Evolutionary conservation across 257 asterid genomes (phyloP).

Genomic region (Linaria vulgaris): DNA sequence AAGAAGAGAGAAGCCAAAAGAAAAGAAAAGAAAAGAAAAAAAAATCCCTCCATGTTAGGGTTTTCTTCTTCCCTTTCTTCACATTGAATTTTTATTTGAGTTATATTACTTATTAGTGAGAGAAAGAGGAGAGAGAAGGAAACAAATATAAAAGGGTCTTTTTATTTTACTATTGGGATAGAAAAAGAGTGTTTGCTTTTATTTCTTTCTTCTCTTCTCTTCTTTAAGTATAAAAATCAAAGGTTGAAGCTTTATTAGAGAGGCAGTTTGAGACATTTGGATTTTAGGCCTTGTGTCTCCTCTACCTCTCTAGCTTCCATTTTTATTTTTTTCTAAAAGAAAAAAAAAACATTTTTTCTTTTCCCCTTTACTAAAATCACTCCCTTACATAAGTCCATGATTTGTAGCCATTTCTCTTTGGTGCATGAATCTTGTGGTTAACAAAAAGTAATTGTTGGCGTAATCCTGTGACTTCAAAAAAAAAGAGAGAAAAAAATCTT

Average conservation of each 20-base stretch:
- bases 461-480: conserved; percentile 20
- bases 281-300: conserved; percentile 81
- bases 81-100: conserved; percentile 10
- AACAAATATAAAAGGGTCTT: conserved; percentile 21
- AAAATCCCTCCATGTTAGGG: conserved; percentile 32
- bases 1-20: conserved; percentile 32
- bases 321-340: background rate
- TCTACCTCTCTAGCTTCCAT: conserved; percentile 60
- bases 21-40: background rate
- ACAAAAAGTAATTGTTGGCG: conserved; percentile 1
- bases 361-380: background rate
- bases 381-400: conserved; percentile 24
- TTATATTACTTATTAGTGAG: background rate
- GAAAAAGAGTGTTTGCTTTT: no score
- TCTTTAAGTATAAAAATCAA: conserved; percentile 25
- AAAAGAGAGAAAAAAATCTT: background rate
- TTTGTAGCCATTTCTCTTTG: conserved; percentile 15
- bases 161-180: background rate
- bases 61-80: conserved; percentile 13
- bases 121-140: conserved; percentile 41
- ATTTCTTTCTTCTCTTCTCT: conserved; percentile 37
- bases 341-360: background rate
- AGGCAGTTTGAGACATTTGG: conserved; percentile 84
- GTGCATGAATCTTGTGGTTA: conserved; percentile 9
- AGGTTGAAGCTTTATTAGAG: conserved; percentile 34